A percentile compares a stretch with the other conserved stretches of the same genome.
Conservation (phyloP, 2,329 filamentous ascomycete genomes). For the Penicillium hordei region DNA sequence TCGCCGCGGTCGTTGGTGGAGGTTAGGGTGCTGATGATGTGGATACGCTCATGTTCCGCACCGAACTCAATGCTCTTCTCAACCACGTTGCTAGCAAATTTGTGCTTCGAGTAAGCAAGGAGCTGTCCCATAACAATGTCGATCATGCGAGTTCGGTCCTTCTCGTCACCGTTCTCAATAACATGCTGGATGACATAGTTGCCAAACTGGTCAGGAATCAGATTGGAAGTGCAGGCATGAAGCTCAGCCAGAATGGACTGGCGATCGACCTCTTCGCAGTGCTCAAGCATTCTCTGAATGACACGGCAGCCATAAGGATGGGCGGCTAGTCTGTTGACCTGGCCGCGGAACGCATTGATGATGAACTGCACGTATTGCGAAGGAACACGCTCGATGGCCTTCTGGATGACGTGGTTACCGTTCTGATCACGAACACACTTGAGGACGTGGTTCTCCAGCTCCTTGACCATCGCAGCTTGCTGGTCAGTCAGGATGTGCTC, state of each 20-base stretch:
- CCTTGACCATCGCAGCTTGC: conserved; percentile 77
- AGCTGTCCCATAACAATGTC: conserved; percentile 70
- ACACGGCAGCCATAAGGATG: conserved; percentile 90
- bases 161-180: conserved; percentile 71
- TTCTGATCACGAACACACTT: conserved; percentile 82
- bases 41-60: conserved; percentile 64
- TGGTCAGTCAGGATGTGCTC: conserved; percentile 91
- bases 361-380: conserved; percentile 80
- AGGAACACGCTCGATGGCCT: conserved; percentile 80
- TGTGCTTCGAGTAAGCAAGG: conserved; percentile 81
- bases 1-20: conserved; percentile 63
- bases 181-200: conserved; percentile 97
- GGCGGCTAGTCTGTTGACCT: conserved; percentile 70
- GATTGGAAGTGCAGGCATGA: conserved; percentile 65
- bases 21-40: conserved; percentile 66
- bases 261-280: conserved; percentile 71
- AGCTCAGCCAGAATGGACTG: conserved; percentile 74
- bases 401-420: conserved; percentile 95
- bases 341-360: conserved; percentile 73
- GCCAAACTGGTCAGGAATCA: conserved; percentile 85
- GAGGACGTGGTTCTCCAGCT: conserved; percentile 74
- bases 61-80: conserved; percentile 84
- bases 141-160: conserved; percentile 73
- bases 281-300: conserved; percentile 86
- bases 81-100: conserved; percentile 95